Evolutionary conservation across 1,284 basidiomycete genomes (phyloP), one percentile per base, ranked within the genome.

Genomic region (Microbotryum saponariae): DNA sequence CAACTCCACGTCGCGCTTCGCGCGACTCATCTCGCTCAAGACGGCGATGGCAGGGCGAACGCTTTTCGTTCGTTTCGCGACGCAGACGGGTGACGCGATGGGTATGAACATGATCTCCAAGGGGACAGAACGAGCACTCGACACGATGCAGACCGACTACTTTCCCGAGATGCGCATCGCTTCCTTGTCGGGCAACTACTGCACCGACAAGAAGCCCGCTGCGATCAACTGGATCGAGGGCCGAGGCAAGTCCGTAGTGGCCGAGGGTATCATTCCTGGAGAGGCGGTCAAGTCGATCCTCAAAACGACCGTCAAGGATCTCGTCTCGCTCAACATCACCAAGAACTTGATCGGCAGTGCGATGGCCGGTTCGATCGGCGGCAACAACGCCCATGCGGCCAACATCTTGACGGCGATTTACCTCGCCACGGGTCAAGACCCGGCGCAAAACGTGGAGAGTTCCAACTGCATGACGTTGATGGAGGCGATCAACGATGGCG

Each of bases 171-270:
- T 97, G 93, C 78, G 85, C 71, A 85, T 93, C n/a, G 82, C 97
- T 29, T 89, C 93, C 16, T 82, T 99, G 12, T 91, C 88, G 5
- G 96, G 94, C 56, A 99, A 99, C 78, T 99, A 97, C 77, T 98
- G 96, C 80, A 99, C 91, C 61, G 96, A 99, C 79, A 99, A 99
- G 86, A 99, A 99, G 80, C 90, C 96, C 0, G 91, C 94, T 9
- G 96, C 96, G 51, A 97, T 99, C 79, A 98, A 99, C 79, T 99
- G 96, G 96, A 97, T 98, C 71, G 94, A 97, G 77, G 96, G 96
- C 2, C 82, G 94, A 61, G 96, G 96, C 31, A 99, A 99, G 86
- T 89, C 87, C 61, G 89, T 98, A 25, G 93, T 97, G 52, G 93
- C 92, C 0, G 96, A 99, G 79, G 92, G 92, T 4, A 82, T 97